These are phyloP conservation scores for Punica granatum DNA, from an alignment of 345 rosid species.

Conservation along the genomic window DNA sequence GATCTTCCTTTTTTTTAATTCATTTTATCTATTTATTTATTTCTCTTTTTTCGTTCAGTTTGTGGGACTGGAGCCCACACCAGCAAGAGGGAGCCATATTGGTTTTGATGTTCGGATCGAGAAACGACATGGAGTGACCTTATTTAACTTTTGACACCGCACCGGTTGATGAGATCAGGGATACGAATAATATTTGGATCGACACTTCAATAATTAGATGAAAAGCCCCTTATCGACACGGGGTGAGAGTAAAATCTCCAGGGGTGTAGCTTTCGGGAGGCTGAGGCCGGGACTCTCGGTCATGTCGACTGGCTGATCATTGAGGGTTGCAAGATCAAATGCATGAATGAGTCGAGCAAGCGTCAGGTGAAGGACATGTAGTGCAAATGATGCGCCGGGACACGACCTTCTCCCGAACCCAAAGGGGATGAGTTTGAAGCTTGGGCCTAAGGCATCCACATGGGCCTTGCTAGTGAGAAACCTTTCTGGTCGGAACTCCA, in stretches of 20 bases:
- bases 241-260: conserved; percentile 27
- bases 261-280: conserved; percentile 30
- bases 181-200: too few relatives aligned
- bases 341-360: conserved; percentile 46
- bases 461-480: conserved; percentile 15
- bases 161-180: too few relatives aligned
- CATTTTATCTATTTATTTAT: too few relatives aligned
- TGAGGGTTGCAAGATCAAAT: conserved; percentile 18
- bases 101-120: too few relatives aligned
- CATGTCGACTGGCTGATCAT: conserved; percentile 27
- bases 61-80: too few relatives aligned
- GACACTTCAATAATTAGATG: too few relatives aligned
- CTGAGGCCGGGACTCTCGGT: conserved; percentile 38
- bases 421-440: conserved; percentile 35
- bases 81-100: too few relatives aligned
- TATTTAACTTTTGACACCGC: too few relatives aligned
- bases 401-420: conserved; percentile 45
- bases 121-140: too few relatives aligned
- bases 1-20: too few relatives aligned
- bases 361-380: conserved; percentile 29
- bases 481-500: conserved; percentile 38
- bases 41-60: too few relatives aligned
- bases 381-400: conserved; percentile 34
- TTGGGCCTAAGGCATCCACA: conserved; percentile 7
- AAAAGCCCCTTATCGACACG: too few relatives aligned